Evolutionary conservation across 1,139 yeast species (phyloP).

Genomic region (Magnusiomyces fungicola): DNA sequence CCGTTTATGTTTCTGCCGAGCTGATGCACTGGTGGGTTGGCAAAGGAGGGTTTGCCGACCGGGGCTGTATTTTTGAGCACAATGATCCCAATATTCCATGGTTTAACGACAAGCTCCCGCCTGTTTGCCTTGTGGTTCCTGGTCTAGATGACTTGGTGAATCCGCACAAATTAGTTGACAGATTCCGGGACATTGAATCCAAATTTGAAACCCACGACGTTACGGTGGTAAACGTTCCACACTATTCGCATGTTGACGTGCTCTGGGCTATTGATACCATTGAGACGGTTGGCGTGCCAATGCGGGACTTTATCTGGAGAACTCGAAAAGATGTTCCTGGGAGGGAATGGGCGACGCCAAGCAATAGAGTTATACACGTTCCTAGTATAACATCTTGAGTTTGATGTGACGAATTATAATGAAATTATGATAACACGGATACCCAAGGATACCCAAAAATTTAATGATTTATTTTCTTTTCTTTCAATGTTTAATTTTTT

Average conservation of each 20-base stretch:
- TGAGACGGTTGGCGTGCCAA: constrained; percentile 42
- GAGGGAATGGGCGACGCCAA: constrained; percentile 2
- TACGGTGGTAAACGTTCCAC: constrained; percentile 27
- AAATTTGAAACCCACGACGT: constrained; percentile 12
- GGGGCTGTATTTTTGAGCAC: constrained; percentile 47
- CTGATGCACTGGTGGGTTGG: constrained; percentile 90
- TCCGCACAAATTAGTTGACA: constrained; percentile 49
- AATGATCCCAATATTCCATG: constrained; percentile 36
- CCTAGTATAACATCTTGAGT: not conserved
- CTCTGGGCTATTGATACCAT: constrained; percentile 79
- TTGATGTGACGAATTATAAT: too few species aligned
- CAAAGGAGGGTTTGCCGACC: constrained; percentile 43
- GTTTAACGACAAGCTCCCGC: constrained; percentile 47
- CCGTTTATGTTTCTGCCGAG: constrained; percentile 69
- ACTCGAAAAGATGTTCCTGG: constrained; percentile 1
- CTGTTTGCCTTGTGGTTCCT: constrained; percentile 56
- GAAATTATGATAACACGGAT: too few species aligned
- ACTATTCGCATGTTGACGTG: constrained; percentile 84
- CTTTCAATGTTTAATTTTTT: not conserved
- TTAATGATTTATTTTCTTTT: not conserved
- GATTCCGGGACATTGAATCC: constrained; percentile 33
- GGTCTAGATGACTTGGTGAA: constrained; percentile 61
- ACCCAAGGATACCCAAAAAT: not conserved
- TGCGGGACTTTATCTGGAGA: constrained; percentile 28
- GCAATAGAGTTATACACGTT: not conserved